Evolutionary conservation across 164 flowering plant species (phyloP).

Genomic region (Macadamia integrifolia): DNA sequence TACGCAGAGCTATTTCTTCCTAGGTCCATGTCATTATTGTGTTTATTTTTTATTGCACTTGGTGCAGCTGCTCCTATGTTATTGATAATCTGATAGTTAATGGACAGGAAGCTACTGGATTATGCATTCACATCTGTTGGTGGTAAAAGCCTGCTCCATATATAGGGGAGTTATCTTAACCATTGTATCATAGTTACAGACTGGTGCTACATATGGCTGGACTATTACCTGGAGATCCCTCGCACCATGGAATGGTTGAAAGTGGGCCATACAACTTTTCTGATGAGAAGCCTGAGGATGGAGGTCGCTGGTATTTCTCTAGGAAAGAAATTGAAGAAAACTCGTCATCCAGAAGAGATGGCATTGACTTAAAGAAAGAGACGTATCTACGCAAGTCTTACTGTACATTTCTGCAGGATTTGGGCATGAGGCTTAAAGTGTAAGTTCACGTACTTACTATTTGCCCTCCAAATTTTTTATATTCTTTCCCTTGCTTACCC

Average conservation of each 20-base stretch:
- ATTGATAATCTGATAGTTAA: no score
- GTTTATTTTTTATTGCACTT: no score
- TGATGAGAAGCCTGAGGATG: constrained; percentile 45
- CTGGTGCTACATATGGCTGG: constrained; percentile 37
- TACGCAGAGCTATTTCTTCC: no score
- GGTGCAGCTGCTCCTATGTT: no score
- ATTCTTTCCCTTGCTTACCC: no score
- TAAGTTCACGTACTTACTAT: constrained; percentile 25
- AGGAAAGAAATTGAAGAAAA: constrained; percentile 69
- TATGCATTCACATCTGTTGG: no score
- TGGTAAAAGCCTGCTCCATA: no score
- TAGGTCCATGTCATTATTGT: no score
- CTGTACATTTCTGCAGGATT: constrained; percentile 74
- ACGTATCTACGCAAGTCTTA: constrained; percentile 66
- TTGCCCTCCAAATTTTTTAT: no score
- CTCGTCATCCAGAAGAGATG: constrained; percentile 68
- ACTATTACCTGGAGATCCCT: constrained; percentile 42
- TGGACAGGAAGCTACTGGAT: no score
- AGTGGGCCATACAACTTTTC: constrained; percentile 25
- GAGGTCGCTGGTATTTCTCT: constrained; percentile 56
- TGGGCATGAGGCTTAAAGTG: constrained; percentile 84
- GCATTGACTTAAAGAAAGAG: constrained; percentile 73
- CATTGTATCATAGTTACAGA: no score
- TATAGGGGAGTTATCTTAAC: no score
- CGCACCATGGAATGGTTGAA: constrained; percentile 40